Evolutionary conservation across 73 alveolate species (phyloP).

Genomic region (Tetrahymena malaccensis): DNA sequence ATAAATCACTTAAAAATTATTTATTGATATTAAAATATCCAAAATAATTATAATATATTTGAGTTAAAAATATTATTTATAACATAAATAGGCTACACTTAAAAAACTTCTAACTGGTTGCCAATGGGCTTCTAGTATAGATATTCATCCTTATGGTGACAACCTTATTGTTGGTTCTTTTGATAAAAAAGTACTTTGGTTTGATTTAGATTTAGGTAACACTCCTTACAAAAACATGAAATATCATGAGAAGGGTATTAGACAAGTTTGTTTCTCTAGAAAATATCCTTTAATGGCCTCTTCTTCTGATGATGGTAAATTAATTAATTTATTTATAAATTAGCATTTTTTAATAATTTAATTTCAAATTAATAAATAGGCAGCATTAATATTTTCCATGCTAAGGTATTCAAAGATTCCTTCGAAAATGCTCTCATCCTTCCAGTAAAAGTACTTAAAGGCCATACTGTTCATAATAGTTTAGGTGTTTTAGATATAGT

Average conservation of each 20-base stretch:
- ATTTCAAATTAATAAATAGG: background rate
- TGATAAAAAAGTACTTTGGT: constrained; percentile 93
- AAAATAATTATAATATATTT: too few relatives aligned
- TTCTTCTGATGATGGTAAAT: constrained; percentile 37
- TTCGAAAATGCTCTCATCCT: constrained; percentile 17
- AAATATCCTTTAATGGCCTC: constrained; percentile 37
- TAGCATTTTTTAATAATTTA: background rate
- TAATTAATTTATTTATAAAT: background rate
- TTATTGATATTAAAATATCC: too few relatives aligned
- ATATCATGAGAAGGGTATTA: constrained; percentile 71
- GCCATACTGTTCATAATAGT: background rate
- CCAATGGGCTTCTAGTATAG: constrained; percentile 70
- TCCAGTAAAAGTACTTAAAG: constrained; percentile 30
- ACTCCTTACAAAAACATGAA: constrained; percentile 89
- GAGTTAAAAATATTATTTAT: too few relatives aligned
- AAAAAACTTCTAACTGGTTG: constrained; percentile 81
- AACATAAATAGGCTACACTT: constrained; percentile 2
- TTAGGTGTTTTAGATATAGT: constrained; percentile 14
- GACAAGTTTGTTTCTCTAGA: constrained; percentile 11
- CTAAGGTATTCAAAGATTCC: constrained; percentile 17
- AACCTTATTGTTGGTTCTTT: constrained; percentile 89
- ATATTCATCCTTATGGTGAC: constrained; percentile 91
- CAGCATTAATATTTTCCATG: constrained; percentile 30
- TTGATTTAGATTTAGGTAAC: constrained; percentile 86
- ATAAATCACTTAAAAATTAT: too few relatives aligned